Percentiles rank a stretch among this genome's conserved stretches.
Evolutionary conservation across 805 yeast species (phyloP).

Genomic region (Metschnikowia vanudenii): DNA sequence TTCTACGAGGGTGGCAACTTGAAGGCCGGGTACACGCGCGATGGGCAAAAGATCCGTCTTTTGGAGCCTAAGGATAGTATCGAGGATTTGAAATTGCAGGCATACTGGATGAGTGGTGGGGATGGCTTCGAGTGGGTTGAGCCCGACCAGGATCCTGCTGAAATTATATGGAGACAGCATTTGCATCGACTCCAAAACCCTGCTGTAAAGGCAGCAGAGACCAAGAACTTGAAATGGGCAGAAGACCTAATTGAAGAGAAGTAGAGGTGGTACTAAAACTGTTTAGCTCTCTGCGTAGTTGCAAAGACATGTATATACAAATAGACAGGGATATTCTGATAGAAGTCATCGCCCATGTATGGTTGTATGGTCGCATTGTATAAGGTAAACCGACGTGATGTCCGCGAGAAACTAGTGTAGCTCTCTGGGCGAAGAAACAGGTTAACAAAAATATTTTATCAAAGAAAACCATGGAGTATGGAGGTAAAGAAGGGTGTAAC

Average conservation of each 20-base stretch:
- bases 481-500: too few relatives aligned
- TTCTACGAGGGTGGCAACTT: conserved; percentile 26
- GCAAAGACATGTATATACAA: too few relatives aligned
- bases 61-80: conserved; percentile 43
- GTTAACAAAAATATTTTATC: too few relatives aligned
- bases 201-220: conserved; percentile 14
- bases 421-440: too few relatives aligned
- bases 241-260: conserved; percentile 23
- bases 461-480: too few relatives aligned
- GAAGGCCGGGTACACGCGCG: conserved; percentile 35
- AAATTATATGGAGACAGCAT: conserved; percentile 42
- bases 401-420: too few relatives aligned
- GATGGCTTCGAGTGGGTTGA: conserved; percentile 25
- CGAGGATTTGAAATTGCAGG: conserved; percentile 67
- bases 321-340: too few relatives aligned
- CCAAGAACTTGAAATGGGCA: conserved; percentile 37
- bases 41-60: conserved; percentile 40
- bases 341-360: too few relatives aligned
- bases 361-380: too few relatives aligned
- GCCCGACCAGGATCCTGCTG: conserved; percentile 33
- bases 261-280: too few relatives aligned
- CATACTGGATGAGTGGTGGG: conserved; percentile 76
- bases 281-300: too few relatives aligned
- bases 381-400: too few relatives aligned
- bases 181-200: conserved; percentile 24